Evolutionary conservation across 768 basidiomycete genomes (phyloP).

Genomic region (Hemileccinum impolitum): DNA sequence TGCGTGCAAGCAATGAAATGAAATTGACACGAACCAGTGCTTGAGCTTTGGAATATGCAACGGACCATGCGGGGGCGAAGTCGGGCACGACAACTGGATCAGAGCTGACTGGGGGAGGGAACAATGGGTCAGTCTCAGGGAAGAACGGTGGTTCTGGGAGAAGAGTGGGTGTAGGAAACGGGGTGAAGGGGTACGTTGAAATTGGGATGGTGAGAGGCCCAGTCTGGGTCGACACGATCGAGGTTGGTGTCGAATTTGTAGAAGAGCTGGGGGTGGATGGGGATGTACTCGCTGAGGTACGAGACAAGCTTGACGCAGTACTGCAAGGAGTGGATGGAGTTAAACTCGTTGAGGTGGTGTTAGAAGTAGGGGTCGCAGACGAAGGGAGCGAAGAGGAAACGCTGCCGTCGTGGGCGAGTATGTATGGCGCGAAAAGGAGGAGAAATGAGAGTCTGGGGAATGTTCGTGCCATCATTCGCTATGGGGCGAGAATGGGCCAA

Average conservation of each 20-base stretch:
- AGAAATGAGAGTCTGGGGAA: slow-evolving; percentile 11
- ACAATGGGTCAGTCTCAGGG: slow-evolving; percentile 50
- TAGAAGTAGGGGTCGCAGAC: background rate
- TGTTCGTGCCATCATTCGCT: slow-evolving; percentile 19
- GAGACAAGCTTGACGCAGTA: background rate
- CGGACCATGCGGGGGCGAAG: slow-evolving; percentile 52
- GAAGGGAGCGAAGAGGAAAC: background rate
- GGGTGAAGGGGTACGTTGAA: slow-evolving; percentile 45
- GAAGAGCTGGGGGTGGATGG: slow-evolving; percentile 9
- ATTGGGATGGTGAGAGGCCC: slow-evolving; percentile 36
- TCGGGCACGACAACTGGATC: slow-evolving; percentile 41
- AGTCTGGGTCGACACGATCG: slow-evolving; percentile 11
- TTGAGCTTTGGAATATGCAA: slow-evolving; percentile 57
- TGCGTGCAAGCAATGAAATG: background rate
- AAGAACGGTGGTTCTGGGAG: slow-evolving; percentile 50
- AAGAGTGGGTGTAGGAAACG: slow-evolving; percentile 61
- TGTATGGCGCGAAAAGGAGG: slow-evolving; percentile 10
- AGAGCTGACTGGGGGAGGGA: slow-evolving; percentile 51
- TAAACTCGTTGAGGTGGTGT: background rate
- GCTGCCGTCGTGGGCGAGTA: background rate
- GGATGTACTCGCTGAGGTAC: background rate
- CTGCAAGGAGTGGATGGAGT: background rate
- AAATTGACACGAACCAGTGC: slow-evolving; percentile 38
- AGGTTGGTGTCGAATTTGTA: slow-evolving; percentile 5
- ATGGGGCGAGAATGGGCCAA: background rate